Conservation (phyloP, 768 basidiomycete species). For the Boletus rubroflammeus region DNA sequence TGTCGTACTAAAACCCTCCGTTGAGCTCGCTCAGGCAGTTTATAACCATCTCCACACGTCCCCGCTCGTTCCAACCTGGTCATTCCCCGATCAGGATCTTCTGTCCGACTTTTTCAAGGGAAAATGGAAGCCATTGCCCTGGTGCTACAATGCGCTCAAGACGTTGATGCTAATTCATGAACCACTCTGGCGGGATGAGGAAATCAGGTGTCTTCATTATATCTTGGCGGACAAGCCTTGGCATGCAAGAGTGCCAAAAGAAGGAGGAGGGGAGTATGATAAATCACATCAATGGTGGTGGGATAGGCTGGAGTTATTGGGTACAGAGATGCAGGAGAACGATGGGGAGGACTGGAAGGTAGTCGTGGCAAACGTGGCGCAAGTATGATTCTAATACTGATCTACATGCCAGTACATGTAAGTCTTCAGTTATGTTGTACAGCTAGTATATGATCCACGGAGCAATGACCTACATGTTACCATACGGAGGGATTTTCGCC, state of each 20-base stretch:
- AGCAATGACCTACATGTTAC: not conserved
- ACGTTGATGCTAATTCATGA: constrained; percentile 73
- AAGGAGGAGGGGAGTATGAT: constrained; percentile 47
- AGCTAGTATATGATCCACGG: not conserved
- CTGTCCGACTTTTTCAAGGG: constrained; percentile 76
- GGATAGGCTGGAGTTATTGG: constrained; percentile 50
- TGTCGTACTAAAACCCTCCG: constrained; percentile 79
- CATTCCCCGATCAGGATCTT: constrained; percentile 94
- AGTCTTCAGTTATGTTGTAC: not conserved
- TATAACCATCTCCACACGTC: constrained; percentile 41
- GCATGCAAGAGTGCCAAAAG: constrained; percentile 47
- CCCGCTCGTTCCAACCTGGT: constrained; percentile 49
- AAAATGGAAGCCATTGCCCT: constrained; percentile 74
- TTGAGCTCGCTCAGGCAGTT: constrained; percentile 49
- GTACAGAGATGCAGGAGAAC: constrained; percentile 39
- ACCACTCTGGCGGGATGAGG: constrained; percentile 77
- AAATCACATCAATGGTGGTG: constrained; percentile 77
- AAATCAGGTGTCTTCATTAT: constrained; percentile 85
- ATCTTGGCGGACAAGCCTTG: constrained; percentile 88
- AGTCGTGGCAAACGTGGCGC: constrained; percentile 47
- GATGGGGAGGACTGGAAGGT: constrained; percentile 50
- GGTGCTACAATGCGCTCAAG: constrained; percentile 91
- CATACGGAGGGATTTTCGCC: not conserved
- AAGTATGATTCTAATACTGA: constrained; percentile 1
- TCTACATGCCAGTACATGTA: not conserved